Conservation (phyloP, 192 early-diverging fungal species). For the Dimargaris xerosporica region DNA sequence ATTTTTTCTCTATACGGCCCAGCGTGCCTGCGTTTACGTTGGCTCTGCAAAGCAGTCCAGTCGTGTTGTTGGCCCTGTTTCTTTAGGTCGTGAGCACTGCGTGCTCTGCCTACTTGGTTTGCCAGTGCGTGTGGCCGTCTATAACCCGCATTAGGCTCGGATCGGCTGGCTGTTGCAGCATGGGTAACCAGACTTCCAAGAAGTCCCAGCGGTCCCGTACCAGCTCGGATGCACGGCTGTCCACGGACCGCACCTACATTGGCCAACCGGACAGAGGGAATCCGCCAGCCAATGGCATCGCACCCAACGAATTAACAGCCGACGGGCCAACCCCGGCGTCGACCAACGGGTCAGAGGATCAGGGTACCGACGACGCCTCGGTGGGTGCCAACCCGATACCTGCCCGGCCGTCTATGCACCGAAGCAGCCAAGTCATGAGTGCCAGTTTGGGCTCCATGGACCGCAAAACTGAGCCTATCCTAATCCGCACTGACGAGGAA, state of each 20-base stretch:
- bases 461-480: conserved; percentile 3
- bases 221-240: conserved; percentile 2
- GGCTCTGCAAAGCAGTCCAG: no score
- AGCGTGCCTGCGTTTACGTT: no score
- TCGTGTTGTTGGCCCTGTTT: not conserved
- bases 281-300: not conserved
- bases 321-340: not conserved
- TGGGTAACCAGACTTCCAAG: conserved; percentile 11
- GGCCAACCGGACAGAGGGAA: not conserved
- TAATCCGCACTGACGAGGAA: conserved; percentile 1
- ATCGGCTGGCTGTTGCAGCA: no score
- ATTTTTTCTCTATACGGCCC: no score
- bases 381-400: not conserved
- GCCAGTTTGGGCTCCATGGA: not conserved
- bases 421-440: not conserved
- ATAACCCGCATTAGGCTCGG: no score
- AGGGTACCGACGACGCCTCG: not conserved
- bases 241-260: not conserved
- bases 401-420: not conserved
- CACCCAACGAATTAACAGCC: not conserved
- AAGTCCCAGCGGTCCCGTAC: conserved; percentile 1
- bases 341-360: not conserved
- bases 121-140: no score
- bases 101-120: not conserved
- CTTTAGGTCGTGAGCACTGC: not conserved